Evolutionary conservation across 805 yeast species (phyloP).

Genomic region (Wickerhamomyces queroliae): DNA sequence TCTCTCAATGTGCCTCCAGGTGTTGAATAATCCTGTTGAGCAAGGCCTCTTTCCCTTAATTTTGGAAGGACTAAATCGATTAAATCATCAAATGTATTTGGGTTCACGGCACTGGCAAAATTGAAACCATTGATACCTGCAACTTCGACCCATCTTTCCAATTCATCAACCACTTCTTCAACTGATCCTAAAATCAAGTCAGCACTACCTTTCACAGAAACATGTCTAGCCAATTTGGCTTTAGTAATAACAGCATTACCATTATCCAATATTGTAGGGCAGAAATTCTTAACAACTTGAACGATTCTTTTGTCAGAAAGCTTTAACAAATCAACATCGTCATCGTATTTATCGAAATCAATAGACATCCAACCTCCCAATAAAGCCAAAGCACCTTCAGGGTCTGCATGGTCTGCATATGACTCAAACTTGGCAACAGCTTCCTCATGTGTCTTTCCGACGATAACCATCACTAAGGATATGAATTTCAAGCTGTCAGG

Average conservation of each 20-base stretch:
- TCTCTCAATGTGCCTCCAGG: conserved; percentile 31
- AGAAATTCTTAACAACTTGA: conserved; percentile 23
- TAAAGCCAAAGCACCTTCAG: conserved; percentile 39
- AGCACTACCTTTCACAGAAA: conserved; percentile 21
- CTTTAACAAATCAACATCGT: conserved; percentile 30
- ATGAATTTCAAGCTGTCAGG: conserved; percentile 32
- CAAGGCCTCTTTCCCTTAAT: conserved; percentile 27
- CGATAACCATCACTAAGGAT: conserved; percentile 30
- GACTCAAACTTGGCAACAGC: conserved; percentile 32
- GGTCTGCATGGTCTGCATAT: conserved; percentile 26
- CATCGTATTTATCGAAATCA: conserved; percentile 30
- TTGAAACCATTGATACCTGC: conserved; percentile 39
- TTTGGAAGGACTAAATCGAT: conserved; percentile 31
- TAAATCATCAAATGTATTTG: conserved; percentile 32
- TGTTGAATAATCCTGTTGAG: conserved; percentile 29
- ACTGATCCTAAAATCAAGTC: conserved; percentile 29
- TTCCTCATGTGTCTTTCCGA: conserved; percentile 35
- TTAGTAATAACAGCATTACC: conserved; percentile 26
- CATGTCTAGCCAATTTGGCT: conserved; percentile 19
- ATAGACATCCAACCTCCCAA: conserved; percentile 42
- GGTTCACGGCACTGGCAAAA: conserved; percentile 28
- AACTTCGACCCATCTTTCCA: conserved; percentile 32
- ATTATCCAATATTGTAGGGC: conserved; percentile 2
- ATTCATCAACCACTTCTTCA: conserved; percentile 31
- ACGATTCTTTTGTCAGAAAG: conserved; percentile 25